These are phyloP conservation scores for Elsinoe fawcettii DNA, from an alignment of 2,329 filamentous ascomycete genomes.

Conservation along the genomic window DNA sequence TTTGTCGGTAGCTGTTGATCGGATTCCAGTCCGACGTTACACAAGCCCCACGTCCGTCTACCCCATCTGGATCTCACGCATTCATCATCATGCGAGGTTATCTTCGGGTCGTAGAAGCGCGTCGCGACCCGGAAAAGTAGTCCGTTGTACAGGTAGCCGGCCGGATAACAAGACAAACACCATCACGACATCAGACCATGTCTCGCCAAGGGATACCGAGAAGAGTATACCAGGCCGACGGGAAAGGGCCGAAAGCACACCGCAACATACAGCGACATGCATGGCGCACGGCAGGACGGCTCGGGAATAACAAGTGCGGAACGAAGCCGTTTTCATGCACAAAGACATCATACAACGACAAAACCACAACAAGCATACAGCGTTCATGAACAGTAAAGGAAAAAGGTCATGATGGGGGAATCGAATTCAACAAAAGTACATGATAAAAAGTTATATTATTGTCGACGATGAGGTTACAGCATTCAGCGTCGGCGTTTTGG, in stretches of 20 bases:
- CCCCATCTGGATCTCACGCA: background rate
- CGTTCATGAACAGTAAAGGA: too few relatives aligned
- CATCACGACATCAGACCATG: background rate
- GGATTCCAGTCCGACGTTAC: background rate
- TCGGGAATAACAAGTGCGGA: background rate
- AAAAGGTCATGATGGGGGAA: too few relatives aligned
- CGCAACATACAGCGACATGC: background rate
- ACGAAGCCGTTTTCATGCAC: background rate
- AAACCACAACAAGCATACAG: too few relatives aligned
- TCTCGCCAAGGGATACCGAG: background rate
- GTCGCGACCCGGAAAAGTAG: background rate
- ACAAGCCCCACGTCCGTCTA: background rate
- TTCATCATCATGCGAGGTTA: background rate
- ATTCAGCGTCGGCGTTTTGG: constrained; percentile 7
- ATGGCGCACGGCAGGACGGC: background rate
- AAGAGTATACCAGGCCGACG: background rate
- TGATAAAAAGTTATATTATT: background rate
- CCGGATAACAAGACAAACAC: background rate
- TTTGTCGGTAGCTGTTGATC: constrained; percentile 19
- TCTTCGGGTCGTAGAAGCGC: background rate
- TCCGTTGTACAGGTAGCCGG: background rate
- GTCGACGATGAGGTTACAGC: background rate
- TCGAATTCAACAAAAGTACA: background rate
- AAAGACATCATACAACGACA: background rate
- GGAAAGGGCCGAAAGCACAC: background rate